Evolutionary conservation across 1,284 basidiomycete species (phyloP), one percentile per base, ranked within the genome.

Genomic region (Hortiboletus rubellus): DNA sequence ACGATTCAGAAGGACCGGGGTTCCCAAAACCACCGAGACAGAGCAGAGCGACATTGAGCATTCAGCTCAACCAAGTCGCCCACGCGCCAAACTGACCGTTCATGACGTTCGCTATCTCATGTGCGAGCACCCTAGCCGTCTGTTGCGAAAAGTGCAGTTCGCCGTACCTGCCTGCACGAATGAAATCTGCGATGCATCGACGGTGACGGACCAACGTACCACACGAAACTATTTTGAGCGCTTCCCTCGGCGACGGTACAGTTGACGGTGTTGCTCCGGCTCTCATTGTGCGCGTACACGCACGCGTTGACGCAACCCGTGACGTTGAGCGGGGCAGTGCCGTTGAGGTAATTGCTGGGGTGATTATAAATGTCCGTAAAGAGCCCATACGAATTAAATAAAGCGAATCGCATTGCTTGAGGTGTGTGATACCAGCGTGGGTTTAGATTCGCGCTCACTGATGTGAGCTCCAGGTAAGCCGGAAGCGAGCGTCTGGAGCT

Each of bases 401-500:
- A 60, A 11, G 71, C 73, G 68, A 18, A 10, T 49, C 27, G 6
- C 17, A 18, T 50, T 18, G 18, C 14, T 9, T 12, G 11, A 3
- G 36, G 46, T 45, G 46, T 40, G 31, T 54, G 27, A 48, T 2
- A 9, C 8, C 14, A 24, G n/a, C 6, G 18, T 33, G 18, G 36
- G 15, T 10, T 50, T 12, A 17, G 27, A 27, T 12, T 7, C 31
- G 44, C 62, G 15, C 49, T 44, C 45, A 72, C 76, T 73, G 49
- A 77, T 67, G 58, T 76, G 74, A 2, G 73, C 74, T 2, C 46
- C 71, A 0, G 65, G 62, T 3, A 78, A 56, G 9, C 56, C 61
- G 8, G 78, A 75, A 7, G 69, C 74, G 33, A 80, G 66, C 5
- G 69, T 71, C 52, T 76, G 62, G 10, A 81, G 71, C 74, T 78